Base-by-base conservation (phyloP, 2,329 filamentous ascomycete species). In the Diplodia corticola region DNA sequence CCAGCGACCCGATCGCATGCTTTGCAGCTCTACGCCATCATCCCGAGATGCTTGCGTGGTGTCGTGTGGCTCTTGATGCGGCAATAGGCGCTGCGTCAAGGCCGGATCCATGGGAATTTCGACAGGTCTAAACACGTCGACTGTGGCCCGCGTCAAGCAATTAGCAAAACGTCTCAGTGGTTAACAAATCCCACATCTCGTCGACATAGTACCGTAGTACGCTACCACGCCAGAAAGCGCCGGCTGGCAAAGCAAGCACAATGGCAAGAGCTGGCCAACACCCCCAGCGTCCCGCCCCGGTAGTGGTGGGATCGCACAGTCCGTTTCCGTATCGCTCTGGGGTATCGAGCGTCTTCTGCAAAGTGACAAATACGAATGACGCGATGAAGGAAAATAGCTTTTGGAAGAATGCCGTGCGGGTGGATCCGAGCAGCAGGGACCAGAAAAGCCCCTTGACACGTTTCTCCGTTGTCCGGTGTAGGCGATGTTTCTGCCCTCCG, bases 131-230 rank as follows among this genome's bases (percentile, higher is more conserved):
- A 33, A 33, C 30, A 33, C 30, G 7, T 33, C 30, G 9, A 1
- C 7, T 10, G 6, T 33, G 30, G 28, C n/a, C n/a, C n/a, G 6
- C 28, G 6, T 6, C 28, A 6, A 28, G 28, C 28, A 4, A 6
- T 28, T 28, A 28, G 28, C 30, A 10, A 10, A 10, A 10, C 30
- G 12, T 33, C 9, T 30, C 5, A 30, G 4, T 6, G 30, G 12
- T 10, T 12, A 1, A 12, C 9, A 10, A 9, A 10, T 10, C 7
- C 30, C 12, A 33, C 30, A 9, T 10, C 7, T 7, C 6, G 9
- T 33, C 7, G 6, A 28, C 28, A 28, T 40, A 72, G 6, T 40
- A 72, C 59, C 57, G 13, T 60, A 60, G 17, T 60, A 60, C 5
- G 57, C 46, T 5, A 22, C 20, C 13, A 48, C 24, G 15, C n/a